A percentile compares a stretch with the other conserved stretches of the same genome.
Evolutionary conservation across 345 rosid genomes (phyloP).

Genomic region (Boechera retrofracta): DNA sequence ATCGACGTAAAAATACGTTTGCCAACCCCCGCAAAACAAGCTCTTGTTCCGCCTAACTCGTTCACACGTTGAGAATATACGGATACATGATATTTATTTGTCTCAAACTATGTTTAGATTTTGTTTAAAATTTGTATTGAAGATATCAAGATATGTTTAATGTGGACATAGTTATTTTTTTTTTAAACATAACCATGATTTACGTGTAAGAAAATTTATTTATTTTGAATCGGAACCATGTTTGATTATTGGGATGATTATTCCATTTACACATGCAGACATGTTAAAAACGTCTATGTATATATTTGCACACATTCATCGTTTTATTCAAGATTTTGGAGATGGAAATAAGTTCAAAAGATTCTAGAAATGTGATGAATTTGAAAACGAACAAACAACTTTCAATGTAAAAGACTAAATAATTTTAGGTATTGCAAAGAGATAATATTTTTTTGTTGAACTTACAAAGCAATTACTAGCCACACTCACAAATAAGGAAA

Average conservation of each 20-base stretch:
- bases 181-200: not conserved
- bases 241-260: not conserved
- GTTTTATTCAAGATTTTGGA: not conserved
- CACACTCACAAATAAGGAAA: not conserved
- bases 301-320: not conserved
- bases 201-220: not conserved
- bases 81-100: not conserved
- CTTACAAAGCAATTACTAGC: conserved; percentile 22
- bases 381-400: conserved; percentile 10
- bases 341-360: not conserved
- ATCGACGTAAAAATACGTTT: not conserved
- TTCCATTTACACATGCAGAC: not conserved
- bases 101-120: not conserved
- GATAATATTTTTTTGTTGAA: conserved; percentile 3
- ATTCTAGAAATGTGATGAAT: conserved; percentile 3
- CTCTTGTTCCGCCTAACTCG: not conserved
- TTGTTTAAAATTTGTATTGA: not conserved
- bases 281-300: not conserved
- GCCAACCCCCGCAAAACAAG: conserved; percentile 7
- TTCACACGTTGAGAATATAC: not conserved
- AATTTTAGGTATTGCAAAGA: not conserved
- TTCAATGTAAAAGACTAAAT: conserved; percentile 3
- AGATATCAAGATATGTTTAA: not conserved
- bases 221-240: not conserved
- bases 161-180: not conserved